phyloP scores from a whole-genome alignment of 2,329 filamentous ascomycete genomes.

The Paecilomyces sp. region DNA sequence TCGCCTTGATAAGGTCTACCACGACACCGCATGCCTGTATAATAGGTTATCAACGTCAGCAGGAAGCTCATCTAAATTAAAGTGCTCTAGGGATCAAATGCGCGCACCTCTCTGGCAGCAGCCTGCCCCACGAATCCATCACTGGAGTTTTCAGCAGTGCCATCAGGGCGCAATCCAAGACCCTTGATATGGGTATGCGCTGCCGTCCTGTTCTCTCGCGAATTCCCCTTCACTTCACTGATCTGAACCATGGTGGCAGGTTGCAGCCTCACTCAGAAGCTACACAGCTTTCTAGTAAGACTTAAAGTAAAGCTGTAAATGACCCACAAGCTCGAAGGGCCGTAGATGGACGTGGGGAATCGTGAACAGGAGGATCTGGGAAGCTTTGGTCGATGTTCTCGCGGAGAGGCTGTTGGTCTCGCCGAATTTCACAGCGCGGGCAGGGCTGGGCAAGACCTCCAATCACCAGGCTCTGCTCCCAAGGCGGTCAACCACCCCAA shows the following conservation, averaged over 20 bases:
- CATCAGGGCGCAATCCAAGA: constrained; percentile 78
- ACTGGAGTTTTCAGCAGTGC: constrained; percentile 69
- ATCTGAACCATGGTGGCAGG: constrained; percentile 66
- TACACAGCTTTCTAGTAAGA: constrained; percentile 5
- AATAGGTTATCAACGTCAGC: constrained; percentile 8
- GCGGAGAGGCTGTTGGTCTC: constrained; percentile 8
- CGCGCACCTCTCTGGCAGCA: constrained; percentile 75
- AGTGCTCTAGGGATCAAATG: neutral
- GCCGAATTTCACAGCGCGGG: constrained; percentile 25
- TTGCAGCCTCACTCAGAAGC: constrained; percentile 19
- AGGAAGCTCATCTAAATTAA: neutral
- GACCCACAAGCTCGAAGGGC: neutral
- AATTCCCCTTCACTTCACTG: constrained; percentile 89
- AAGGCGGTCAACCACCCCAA: constrained; percentile 28
- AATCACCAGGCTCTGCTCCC: constrained; percentile 16
- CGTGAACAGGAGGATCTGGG: neutral
- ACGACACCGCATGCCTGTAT: constrained; percentile 86
- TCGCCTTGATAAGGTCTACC: constrained; percentile 88
- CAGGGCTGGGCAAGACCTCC: constrained; percentile 19
- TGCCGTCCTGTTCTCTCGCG: constrained; percentile 91
- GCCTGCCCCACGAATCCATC: constrained; percentile 87
- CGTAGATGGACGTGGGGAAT: neutral
- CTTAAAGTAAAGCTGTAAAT: constrained; percentile 2
- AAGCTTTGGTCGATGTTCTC: neutral
- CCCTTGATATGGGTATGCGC: constrained; percentile 98